Base-by-base conservation (phyloP, 148 eudicot genomes). In the Camellia lanceoleosa region DNA sequence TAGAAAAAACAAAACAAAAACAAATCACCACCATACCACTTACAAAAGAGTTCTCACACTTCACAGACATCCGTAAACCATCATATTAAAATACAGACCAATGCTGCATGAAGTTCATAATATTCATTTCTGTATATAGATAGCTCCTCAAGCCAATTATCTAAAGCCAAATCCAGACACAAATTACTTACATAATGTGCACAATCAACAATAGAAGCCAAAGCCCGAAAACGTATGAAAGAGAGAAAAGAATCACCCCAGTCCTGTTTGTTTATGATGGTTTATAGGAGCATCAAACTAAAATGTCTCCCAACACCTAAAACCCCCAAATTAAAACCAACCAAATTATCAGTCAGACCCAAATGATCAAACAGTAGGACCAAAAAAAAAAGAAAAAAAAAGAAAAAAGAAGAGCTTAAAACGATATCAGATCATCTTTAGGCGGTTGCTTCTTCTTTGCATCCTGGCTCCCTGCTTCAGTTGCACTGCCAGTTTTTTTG, bases 381-480 rank as follows among this genome's bases (percentile, higher is more conserved):
- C 1, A 1, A 30, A 30, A 30, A 0, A 30, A 30, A 30, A 30
- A 30, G 0, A 30, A 30, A 1, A 30, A 30, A 30, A 30, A 30
- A 30, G 0, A 30, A 30, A 1, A 30, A 30, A 1, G 65, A 8
- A 73, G 42, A 55, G 52, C 46, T 91, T 80, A 94, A 64, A 92
- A 85, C 73, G 86, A 59, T 19, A 95, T 93, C 68, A 92, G 93
- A 86, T 95, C 99, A 75, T 95, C 97, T 82, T 91, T 96, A 1
- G 86, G 65, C n/a, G 88, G 80, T 72, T 69, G 86, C 76, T 66
- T 87, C 74, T 93, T 91, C 78, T 89, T 91, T 2, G 88, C 81
- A 59, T 87, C 85, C 54, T 85, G 74, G 51, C 84, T 73, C 20
- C 88, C 88, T 10, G 66, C 80, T 56, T 88, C 89, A 6, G 98